A percentile compares a stretch with the other conserved stretches of the same genome.
Evolutionary conservation across 73 alveolate species (phyloP).

Genomic region (Tetrahymena borealis): DNA sequence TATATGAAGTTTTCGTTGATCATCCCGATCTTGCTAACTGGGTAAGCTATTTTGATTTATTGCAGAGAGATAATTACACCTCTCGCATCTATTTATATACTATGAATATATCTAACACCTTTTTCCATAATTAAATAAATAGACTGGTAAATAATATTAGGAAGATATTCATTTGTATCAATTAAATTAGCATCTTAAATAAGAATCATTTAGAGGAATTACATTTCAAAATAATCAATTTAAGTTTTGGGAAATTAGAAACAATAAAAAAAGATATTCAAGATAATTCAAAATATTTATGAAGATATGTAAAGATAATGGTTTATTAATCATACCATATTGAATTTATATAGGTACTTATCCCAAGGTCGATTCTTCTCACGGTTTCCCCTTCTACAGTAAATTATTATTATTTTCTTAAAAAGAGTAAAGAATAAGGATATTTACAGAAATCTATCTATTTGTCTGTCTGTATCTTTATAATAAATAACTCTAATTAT

Average conservation of each 20-base stretch:
- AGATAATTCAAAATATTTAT: background rate
- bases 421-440: too few species aligned
- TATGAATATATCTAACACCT: background rate
- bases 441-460: too few species aligned
- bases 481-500: background rate
- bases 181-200: background rate
- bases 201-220: background rate
- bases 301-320: background rate
- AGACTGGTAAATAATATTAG: background rate
- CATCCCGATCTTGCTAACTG: constrained; percentile 32
- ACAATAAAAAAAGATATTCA: background rate
- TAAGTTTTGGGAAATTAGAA: background rate
- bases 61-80: background rate
- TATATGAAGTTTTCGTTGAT: constrained; percentile 34
- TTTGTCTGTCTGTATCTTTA: background rate
- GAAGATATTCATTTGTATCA: background rate
- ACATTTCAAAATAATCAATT: too few species aligned
- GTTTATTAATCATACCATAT: background rate
- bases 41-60: background rate
- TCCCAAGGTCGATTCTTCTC: constrained; percentile 45
- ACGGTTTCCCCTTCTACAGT: constrained; percentile 26
- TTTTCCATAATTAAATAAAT: background rate
- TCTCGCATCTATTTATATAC: background rate
- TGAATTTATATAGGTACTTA: constrained; percentile 24
- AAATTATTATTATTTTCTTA: background rate